Base-by-base conservation (phyloP, 2,329 filamentous ascomycete genomes). In the Neonectria hederae region DNA sequence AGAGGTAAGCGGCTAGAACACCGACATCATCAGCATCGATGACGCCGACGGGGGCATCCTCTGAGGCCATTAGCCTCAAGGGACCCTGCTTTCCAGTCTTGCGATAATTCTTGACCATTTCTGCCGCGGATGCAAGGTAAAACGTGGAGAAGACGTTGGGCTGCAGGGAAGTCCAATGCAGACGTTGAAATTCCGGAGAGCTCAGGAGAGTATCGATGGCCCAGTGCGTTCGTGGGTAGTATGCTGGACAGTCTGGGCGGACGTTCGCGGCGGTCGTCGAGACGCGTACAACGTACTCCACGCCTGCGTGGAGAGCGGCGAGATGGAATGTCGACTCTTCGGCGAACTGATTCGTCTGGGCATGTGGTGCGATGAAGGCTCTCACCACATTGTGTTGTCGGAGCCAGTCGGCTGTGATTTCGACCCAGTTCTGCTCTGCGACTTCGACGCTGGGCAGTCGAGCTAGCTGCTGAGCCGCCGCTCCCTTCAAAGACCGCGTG, bases 241-340 rank as follows among this genome's bases (percentile, higher is more conserved):
- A 81, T 0, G 73, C 76, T 0, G 19, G 40, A 46, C 13, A 74
- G 56, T 78, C 75, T 0, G 80, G 78, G n/a, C 71, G 72, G 2
- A 82, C 76, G 22, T 79, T 78, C 0, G 74, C 67, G 1, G 76
- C 76, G 0, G 73, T 79, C 0, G 80, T 83, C 0, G 79, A 82
- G 62, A 82, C 79, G 1, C 79, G 76, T 5, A 83, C 80, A 10
- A 82, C 74, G 54, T 83, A 82, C 51, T 79, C 65, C 2, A 83
- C 76, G 11, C 79, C 76, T 2, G 77, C 79, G 4, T 70, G 57
- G 1, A 80, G 75, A 10, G 76, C 74, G 2, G 74, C 72, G 1
- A 78, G 9, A 45, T 77, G 72, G 58, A 83, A 80, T 0, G 74
- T 68, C 0, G 78, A 77, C 58, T 83, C 80, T 28, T 82, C 78